Percentiles rank a stretch among this genome's conserved stretches.
phyloP scores from a whole-genome alignment of 2,329 filamentous ascomycete species.

The Ramularia endophylla region DNA sequence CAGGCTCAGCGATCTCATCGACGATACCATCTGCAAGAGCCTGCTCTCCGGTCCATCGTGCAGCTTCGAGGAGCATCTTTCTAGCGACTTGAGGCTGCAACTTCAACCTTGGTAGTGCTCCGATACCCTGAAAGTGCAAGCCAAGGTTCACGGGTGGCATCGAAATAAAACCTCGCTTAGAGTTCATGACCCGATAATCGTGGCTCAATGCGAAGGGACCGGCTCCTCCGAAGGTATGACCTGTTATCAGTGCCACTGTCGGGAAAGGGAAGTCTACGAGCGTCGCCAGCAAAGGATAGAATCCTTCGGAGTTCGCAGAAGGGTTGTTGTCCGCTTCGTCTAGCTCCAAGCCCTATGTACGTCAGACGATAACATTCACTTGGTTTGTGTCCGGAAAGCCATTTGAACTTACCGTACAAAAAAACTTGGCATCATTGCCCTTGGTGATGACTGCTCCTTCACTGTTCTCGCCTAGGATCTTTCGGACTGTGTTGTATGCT shows the following conservation, averaged over 20 bases:
- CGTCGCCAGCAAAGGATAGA: conserved; percentile 33
- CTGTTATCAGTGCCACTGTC: conserved; percentile 44
- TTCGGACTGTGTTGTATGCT: conserved; percentile 45
- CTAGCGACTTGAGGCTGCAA: conserved; percentile 46
- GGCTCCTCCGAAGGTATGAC: conserved; percentile 46
- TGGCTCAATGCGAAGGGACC: conserved; percentile 44
- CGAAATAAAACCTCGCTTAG: conserved; percentile 41
- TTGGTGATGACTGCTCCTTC: conserved; percentile 50
- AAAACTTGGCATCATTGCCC: conserved; percentile 47
- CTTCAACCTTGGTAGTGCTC: conserved; percentile 47
- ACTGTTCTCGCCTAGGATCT: conserved; percentile 41
- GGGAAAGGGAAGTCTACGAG: conserved; percentile 36
- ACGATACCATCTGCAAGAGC: conserved; percentile 50
- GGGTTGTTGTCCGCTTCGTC: conserved; percentile 32
- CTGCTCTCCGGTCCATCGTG: conserved; percentile 49
- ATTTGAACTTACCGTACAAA: conserved; percentile 38
- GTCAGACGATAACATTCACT: not conserved
- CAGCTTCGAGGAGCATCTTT: conserved; percentile 52
- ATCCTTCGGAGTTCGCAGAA: conserved; percentile 31
- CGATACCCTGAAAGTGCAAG: conserved; percentile 52
- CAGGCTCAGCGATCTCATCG: conserved; percentile 46
- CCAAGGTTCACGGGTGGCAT: conserved; percentile 52
- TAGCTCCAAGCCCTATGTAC: conserved; percentile 29
- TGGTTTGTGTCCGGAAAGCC: not conserved
- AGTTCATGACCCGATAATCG: conserved; percentile 47